Conservation (phyloP, 2,329 filamentous ascomycete species). For the Cryphonectria carpinicola region DNA sequence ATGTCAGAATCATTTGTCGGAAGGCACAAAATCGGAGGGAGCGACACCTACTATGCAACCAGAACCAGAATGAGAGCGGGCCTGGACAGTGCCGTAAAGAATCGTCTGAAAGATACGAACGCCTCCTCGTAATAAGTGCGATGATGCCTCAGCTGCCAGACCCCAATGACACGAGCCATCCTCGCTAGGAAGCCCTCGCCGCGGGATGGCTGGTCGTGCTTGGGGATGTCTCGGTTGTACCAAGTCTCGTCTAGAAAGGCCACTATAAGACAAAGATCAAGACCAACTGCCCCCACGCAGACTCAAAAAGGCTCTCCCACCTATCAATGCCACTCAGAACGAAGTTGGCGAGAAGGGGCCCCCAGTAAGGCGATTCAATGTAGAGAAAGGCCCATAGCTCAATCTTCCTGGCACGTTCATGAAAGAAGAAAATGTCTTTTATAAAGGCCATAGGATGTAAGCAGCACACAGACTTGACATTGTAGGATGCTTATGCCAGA, state of each 20-base stretch:
- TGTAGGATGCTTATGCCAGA: too few relatives aligned
- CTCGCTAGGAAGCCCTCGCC: not conserved
- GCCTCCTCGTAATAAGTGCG: constrained; percentile 3
- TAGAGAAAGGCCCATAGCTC: constrained; percentile 36
- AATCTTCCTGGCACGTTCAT: constrained; percentile 45
- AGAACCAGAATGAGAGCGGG: constrained; percentile 5
- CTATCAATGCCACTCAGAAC: constrained; percentile 36
- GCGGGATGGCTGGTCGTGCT: not conserved
- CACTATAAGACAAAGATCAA: constrained; percentile 37
- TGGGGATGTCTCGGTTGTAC: constrained; percentile 11
- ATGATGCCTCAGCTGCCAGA: constrained; percentile 12
- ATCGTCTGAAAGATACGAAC: constrained; percentile 10
- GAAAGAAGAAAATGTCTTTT: constrained; percentile 54
- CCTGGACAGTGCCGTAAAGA: not conserved
- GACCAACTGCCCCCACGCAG: constrained; percentile 34
- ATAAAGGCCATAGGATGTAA: constrained; percentile 34
- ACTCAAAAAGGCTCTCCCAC: constrained; percentile 41
- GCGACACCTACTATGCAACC: constrained; percentile 6
- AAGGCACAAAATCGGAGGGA: not conserved
- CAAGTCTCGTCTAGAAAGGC: constrained; percentile 20
- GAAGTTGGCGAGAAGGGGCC: constrained; percentile 39
- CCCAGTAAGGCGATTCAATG: constrained; percentile 36
- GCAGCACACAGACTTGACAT: too few relatives aligned
- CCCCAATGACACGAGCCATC: constrained; percentile 1
- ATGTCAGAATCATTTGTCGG: not conserved